Percentiles rank a stretch among this genome's conserved stretches.
Conservation (phyloP, 2,329 filamentous ascomycete genomes). For the Falciphora oryzae region DNA sequence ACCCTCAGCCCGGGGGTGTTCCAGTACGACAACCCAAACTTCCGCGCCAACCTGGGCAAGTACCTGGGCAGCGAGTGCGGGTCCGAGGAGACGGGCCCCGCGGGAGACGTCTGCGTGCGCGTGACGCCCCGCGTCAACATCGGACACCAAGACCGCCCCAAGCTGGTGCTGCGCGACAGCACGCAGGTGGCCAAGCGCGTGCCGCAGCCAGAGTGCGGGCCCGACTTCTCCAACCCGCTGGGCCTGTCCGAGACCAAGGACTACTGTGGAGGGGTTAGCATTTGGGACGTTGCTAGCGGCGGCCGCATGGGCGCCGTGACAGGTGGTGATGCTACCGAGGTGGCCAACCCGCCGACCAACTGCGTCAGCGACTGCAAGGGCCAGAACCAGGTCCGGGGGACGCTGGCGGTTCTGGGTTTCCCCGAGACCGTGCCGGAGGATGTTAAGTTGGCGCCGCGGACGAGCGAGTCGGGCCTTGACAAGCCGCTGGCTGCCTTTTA, state of each 20-base stretch:
- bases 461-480: constrained; percentile 4
- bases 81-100: constrained; percentile 1
- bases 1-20: background rate
- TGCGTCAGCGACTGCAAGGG: background rate
- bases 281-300: constrained; percentile 7
- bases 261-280: constrained; percentile 2
- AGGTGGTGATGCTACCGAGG: background rate
- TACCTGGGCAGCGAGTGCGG: constrained; percentile 1
- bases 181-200: constrained; percentile 2
- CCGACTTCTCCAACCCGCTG: constrained; percentile 5
- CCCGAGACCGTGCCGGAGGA: constrained; percentile 2
- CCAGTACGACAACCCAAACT: constrained; percentile 7
- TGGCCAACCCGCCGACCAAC: background rate
- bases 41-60: constrained; percentile 7
- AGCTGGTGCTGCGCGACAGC: constrained; percentile 7
- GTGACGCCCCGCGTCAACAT: constrained; percentile 6
- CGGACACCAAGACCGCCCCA: background rate
- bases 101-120: background rate
- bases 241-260: constrained; percentile 5
- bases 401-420: constrained; percentile 3
- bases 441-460: background rate
- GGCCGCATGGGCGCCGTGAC: constrained; percentile 5
- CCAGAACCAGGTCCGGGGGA: constrained; percentile 2
- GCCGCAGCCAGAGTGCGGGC: constrained; percentile 2
- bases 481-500: background rate